Base-by-base conservation (phyloP, 331 rosid species). In the Erythrophleum ivorense region DNA sequence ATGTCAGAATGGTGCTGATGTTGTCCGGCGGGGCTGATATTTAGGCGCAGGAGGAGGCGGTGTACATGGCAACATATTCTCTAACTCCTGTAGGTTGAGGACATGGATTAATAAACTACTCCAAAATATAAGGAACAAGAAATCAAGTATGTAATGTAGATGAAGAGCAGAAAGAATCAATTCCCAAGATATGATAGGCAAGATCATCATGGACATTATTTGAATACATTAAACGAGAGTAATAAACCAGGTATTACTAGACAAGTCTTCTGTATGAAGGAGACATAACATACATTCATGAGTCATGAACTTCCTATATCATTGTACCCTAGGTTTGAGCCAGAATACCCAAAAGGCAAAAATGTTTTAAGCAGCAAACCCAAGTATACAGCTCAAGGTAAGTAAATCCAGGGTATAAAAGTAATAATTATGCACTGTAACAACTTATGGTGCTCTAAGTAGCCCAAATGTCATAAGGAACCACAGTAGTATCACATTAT, bases 21-120 rank as follows among this genome's bases (percentile, higher is more conserved):
- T 76, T 2, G 86, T 85, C 88, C 97, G 89, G 59, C 98, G 97
- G 66, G 92, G 97, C 87, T 91, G 98, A 81, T 89, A 91, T 87
- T 87, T 94, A 0, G 98, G 97, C 81, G 92, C 97, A 0, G 93
- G 89, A 0, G 93, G 89, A 73, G 92, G 90, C 5, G 93, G 97
- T 40, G 81, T 83, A 59, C 76, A 33, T 3, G 87, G 90, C 85
- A 92, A 79, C 86, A 87, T 82, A 77, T 87, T 85, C 89, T 94
- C 94, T 46, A 87, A 80, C 85, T 91, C 94, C 98, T 94, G 92
- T 85, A 83, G 58, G 79, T 81, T 57, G 41, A 60, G 48, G 76
- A 64, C 9, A 16, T 45, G 69, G 13, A 48, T 71, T 73, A 45
- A 21, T 50, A 34, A 68, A 29, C 65, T n/a, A 59, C 45, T 21